These are phyloP conservation scores for Mortierella sp. DNA, from an alignment of 371 early-diverging fungal genomes.

Conservation along the genomic window DNA sequence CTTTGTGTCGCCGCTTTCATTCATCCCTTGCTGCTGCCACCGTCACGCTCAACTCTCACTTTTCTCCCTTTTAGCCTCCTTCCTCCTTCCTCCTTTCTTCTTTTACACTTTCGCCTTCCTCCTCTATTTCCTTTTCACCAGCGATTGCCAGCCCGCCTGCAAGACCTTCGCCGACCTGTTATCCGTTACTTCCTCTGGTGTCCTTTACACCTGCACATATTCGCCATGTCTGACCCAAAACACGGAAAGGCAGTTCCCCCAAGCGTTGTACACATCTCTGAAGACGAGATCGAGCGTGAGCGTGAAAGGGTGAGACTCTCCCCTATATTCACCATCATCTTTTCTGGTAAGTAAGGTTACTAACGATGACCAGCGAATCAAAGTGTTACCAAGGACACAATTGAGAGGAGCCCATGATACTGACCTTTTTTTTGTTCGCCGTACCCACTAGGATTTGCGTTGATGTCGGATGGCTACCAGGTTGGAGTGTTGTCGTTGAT, in stretches of 20 bases:
- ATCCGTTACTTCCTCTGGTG: neutral
- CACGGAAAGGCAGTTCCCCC: neutral
- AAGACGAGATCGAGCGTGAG: conserved; percentile 8
- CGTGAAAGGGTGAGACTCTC: conserved; percentile 15
- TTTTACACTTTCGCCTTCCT: neutral
- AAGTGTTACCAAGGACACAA: neutral
- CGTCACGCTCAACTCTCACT: neutral
- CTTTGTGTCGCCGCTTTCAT: neutral
- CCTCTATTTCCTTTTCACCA: neutral
- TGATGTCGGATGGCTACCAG: conserved; percentile 52
- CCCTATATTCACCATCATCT: conserved; percentile 28
- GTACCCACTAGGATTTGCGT: conserved; percentile 25
- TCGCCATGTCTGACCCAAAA: conserved; percentile 5
- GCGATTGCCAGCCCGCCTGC: no score
- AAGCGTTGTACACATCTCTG: neutral
- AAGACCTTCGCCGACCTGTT: no score
- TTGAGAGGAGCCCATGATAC: neutral
- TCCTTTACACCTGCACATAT: neutral
- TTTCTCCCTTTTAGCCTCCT: neutral
- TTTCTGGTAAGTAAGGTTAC: conserved; percentile 17
- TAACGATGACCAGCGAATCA: no score
- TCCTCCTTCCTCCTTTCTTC: neutral
- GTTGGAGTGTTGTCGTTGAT: conserved; percentile 41
- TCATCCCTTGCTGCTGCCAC: neutral
- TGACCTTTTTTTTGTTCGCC: neutral